phyloP scores from a whole-genome alignment of 495 filamentous ascomycete species.

The Letharia lupina region DNA sequence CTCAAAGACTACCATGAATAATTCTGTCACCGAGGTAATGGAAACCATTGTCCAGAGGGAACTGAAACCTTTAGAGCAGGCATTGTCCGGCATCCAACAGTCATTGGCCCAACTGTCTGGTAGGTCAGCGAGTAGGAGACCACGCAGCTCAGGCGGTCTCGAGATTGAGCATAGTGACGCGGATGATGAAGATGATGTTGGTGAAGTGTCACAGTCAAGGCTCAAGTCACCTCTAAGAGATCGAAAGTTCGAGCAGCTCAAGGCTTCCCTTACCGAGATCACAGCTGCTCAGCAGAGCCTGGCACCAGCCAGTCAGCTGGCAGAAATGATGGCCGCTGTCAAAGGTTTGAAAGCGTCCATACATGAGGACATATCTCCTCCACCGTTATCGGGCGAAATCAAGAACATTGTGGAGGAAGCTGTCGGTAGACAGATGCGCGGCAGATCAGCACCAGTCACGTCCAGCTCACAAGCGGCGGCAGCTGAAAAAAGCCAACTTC shows the following conservation, averaged over 20 bases:
- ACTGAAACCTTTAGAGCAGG: slow-evolving; percentile 68
- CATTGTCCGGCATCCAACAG: slow-evolving; percentile 65
- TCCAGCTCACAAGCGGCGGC: slow-evolving; percentile 30
- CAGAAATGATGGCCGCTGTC: slow-evolving; percentile 49
- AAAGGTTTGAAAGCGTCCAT: slow-evolving; percentile 48
- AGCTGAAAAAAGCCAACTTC: slow-evolving; percentile 45
- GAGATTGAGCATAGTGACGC: slow-evolving; percentile 76
- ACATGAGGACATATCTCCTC: slow-evolving; percentile 11
- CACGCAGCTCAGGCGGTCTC: slow-evolving; percentile 50
- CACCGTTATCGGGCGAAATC: slow-evolving; percentile 29
- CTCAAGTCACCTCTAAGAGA: slow-evolving; percentile 52
- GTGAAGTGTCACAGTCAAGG: slow-evolving; percentile 31
- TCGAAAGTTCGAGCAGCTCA: slow-evolving; percentile 75
- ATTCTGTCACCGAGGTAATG: slow-evolving; percentile 76
- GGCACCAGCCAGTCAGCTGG: slow-evolving; percentile 36
- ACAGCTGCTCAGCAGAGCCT: slow-evolving; percentile 50
- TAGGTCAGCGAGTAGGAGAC: slow-evolving; percentile 33
- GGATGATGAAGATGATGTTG: slow-evolving; percentile 84
- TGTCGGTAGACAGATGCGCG: slow-evolving; percentile 33
- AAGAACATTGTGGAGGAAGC: slow-evolving; percentile 42
- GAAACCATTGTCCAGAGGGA: slow-evolving; percentile 67
- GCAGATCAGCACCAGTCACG: slow-evolving; percentile 23
- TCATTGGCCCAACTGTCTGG: slow-evolving; percentile 46
- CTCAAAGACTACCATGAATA: slow-evolving; percentile 76
- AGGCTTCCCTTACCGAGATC: slow-evolving; percentile 68